Evolutionary conservation across 257 asterid genomes (phyloP).

Genomic region (Solanum okadae): DNA sequence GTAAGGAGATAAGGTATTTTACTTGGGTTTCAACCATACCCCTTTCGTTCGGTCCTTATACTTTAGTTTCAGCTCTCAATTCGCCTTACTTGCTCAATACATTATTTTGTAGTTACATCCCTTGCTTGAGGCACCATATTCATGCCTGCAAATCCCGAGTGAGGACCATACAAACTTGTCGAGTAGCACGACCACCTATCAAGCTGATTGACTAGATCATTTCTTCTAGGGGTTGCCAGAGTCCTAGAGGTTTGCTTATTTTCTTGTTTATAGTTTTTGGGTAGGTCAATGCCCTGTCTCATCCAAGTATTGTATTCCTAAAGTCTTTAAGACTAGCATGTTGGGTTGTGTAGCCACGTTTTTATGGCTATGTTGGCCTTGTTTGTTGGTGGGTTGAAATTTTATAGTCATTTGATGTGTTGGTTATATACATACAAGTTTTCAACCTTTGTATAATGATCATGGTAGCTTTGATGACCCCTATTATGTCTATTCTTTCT

Average conservation of each 20-base stretch:
- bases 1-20: neutral
- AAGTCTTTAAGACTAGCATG: too few species aligned
- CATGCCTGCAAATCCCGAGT: neutral
- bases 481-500: too few species aligned
- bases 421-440: too few species aligned
- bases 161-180: neutral
- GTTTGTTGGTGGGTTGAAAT: too few species aligned
- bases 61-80: too few species aligned
- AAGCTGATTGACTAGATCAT: neutral
- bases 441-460: too few species aligned
- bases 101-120: neutral
- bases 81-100: neutral
- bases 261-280: neutral
- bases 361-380: neutral
- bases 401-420: too few species aligned
- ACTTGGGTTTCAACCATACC: neutral
- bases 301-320: neutral
- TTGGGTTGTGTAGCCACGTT: neutral
- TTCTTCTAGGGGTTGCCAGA: neutral
- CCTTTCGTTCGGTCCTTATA: neutral
- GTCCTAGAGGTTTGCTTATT: neutral
- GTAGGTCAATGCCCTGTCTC: neutral
- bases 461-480: too few species aligned
- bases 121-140: neutral
- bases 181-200: neutral